Evolutionary conservation across 441 rosid species (phyloP).

Genomic region (Rhodomyrtus psidioides): DNA sequence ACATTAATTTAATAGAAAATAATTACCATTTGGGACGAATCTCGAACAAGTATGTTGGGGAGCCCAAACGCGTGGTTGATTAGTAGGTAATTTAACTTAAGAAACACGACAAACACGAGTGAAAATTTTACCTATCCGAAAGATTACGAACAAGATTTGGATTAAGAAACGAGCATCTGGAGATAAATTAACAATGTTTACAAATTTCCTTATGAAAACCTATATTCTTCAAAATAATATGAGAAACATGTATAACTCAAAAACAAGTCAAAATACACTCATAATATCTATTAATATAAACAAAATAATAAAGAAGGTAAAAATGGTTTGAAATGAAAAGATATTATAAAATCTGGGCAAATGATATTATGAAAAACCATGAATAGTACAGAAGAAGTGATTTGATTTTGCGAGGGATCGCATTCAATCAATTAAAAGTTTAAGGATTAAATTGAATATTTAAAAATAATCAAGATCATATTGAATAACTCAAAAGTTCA

Average conservation of each 20-base stretch:
- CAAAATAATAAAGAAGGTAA: not conserved
- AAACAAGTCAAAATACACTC: not conserved
- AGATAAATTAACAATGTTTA: not conserved
- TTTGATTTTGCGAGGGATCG: not conserved
- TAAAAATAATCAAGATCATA: not conserved
- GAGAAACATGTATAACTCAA: not conserved
- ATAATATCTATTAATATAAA: not conserved
- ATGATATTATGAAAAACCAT: not conserved
- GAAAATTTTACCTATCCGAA: not conserved
- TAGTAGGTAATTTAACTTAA: not conserved
- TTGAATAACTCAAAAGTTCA: not conserved
- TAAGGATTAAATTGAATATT: fast-evolving
- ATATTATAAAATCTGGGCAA: not conserved
- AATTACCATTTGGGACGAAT: too few relatives aligned
- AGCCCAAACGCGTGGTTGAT: too few relatives aligned
- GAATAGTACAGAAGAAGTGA: not conserved
- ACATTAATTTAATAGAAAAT: too few relatives aligned
- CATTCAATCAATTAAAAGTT: fast-evolving
- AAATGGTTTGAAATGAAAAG: not conserved
- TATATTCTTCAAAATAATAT: not conserved
- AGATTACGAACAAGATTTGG: not conserved
- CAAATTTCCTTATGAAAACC: not conserved
- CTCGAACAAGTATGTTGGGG: too few relatives aligned
- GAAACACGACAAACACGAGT: not conserved
- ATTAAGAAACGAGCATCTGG: not conserved